phyloP scores from a whole-genome alignment of 1,139 yeast genomes.

The Scheffersomyces cryptocercus region DNA sequence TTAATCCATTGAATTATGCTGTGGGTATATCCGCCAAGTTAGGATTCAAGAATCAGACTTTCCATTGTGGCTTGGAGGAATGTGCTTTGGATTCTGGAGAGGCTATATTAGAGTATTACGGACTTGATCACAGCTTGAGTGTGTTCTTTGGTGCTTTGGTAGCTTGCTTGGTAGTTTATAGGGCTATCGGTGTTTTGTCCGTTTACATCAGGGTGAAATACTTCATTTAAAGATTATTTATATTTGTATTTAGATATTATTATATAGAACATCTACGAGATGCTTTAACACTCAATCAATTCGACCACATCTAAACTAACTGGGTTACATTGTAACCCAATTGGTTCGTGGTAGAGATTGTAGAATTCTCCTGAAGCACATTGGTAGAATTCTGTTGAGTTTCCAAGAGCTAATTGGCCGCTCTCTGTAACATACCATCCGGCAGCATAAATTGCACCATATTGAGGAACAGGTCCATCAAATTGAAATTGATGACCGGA shows the following conservation, averaged over 20 bases:
- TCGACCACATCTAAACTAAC: constrained; percentile 39
- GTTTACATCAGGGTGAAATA: constrained; percentile 31
- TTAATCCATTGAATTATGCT: constrained; percentile 73
- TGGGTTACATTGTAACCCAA: constrained; percentile 36
- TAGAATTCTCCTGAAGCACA: constrained; percentile 47
- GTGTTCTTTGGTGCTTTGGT: constrained; percentile 34
- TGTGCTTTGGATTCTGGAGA: constrained; percentile 52
- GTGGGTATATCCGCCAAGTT: constrained; percentile 53
- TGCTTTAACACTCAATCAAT: constrained; percentile 28
- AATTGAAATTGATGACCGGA: constrained; percentile 46
- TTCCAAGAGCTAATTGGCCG: constrained; percentile 41
- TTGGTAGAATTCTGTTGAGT: constrained; percentile 36
- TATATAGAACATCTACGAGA: neutral
- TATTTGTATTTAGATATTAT: constrained; percentile 2
- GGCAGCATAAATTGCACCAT: constrained; percentile 42
- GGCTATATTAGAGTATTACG: constrained; percentile 47
- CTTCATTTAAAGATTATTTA: constrained; percentile 6
- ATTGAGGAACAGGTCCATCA: constrained; percentile 48
- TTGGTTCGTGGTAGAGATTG: constrained; percentile 37
- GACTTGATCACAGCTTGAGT: constrained; percentile 22
- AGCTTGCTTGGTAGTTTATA: constrained; percentile 36
- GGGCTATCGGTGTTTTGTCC: constrained; percentile 29
- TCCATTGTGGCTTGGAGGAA: constrained; percentile 15
- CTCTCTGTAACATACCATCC: constrained; percentile 44
- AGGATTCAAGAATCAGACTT: constrained; percentile 17